Percentiles rank a stretch among this genome's conserved stretches.
phyloP scores from a whole-genome alignment of 371 early-diverging fungal genomes.

The Batrachochytrium dendrobatidis region DNA sequence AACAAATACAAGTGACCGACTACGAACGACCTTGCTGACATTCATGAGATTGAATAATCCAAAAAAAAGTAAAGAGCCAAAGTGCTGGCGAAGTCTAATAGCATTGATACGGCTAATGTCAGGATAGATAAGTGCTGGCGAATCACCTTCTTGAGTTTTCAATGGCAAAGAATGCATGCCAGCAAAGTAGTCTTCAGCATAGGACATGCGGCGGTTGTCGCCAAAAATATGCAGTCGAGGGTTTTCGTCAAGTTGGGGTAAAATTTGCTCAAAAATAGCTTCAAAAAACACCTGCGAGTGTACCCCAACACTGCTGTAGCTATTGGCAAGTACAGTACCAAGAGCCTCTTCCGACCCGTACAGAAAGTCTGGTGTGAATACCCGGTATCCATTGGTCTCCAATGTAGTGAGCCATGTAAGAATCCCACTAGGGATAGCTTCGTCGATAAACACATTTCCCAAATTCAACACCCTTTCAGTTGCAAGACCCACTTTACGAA shows the following conservation, averaged over 20 bases:
- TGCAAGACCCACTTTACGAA: constrained; percentile 27
- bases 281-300: constrained; percentile 15
- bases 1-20: constrained; percentile 30
- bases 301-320: constrained; percentile 18
- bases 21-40: constrained; percentile 23
- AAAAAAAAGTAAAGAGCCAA: constrained; percentile 38
- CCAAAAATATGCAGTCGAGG: constrained; percentile 19
- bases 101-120: constrained; percentile 22
- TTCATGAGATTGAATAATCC: constrained; percentile 37
- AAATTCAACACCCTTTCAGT: constrained; percentile 25
- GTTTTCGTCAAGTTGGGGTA: constrained; percentile 26
- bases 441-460: constrained; percentile 25
- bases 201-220: constrained; percentile 16
- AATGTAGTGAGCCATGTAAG: constrained; percentile 30
- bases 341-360: constrained; percentile 36
- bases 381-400: constrained; percentile 29
- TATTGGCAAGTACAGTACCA: constrained; percentile 35
- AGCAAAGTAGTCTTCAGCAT: constrained; percentile 25
- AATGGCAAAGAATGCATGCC: constrained; percentile 20
- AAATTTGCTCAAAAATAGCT: constrained; percentile 27
- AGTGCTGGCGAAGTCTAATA: constrained; percentile 27
- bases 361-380: constrained; percentile 32
- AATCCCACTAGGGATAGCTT: constrained; percentile 20
- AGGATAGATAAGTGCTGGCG: constrained; percentile 22
- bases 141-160: background rate